Percentiles rank a stretch among this genome's conserved stretches.
phyloP scores from a whole-genome alignment of 345 rosid species.

The Geranium brycei region DNA sequence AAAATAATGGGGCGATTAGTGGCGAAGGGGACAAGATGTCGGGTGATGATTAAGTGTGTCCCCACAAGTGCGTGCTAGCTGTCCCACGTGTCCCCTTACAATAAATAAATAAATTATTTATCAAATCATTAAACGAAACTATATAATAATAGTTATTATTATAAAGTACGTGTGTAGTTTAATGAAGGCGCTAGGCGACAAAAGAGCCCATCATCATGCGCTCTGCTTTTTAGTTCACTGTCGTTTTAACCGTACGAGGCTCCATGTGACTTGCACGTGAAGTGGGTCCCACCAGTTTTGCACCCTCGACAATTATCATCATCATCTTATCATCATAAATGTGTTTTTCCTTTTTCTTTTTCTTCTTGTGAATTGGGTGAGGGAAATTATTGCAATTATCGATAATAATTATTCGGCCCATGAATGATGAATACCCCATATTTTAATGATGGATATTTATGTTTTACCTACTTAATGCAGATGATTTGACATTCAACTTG shows the following conservation, averaged over 20 bases:
- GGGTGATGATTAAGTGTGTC: constrained; percentile 27
- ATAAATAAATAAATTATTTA: not conserved
- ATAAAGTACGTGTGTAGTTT: not conserved
- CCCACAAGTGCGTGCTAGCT: constrained; percentile 29
- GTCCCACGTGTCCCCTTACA: constrained; percentile 23
- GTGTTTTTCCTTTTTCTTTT: too few species aligned
- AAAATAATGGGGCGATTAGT: not conserved
- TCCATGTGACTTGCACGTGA: not conserved
- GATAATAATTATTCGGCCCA: too few species aligned
- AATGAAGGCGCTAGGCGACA: not conserved
- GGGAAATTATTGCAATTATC: not conserved
- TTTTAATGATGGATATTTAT: too few species aligned
- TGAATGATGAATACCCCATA: too few species aligned
- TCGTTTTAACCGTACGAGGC: not conserved
- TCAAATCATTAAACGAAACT: not conserved
- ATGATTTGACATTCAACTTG: too few species aligned
- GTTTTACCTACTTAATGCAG: too few species aligned
- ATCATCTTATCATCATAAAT: not conserved
- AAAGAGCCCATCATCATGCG: not conserved
- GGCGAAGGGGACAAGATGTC: constrained; percentile 19
- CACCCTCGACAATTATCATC: not conserved
- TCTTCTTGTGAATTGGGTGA: not conserved
- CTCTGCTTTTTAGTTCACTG: too few species aligned
- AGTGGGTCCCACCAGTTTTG: not conserved
- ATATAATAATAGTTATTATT: too few species aligned